phyloP scores from a whole-genome alignment of 2,329 filamentous ascomycete genomes.

The Paracorniculantispora psalliotae region DNA sequence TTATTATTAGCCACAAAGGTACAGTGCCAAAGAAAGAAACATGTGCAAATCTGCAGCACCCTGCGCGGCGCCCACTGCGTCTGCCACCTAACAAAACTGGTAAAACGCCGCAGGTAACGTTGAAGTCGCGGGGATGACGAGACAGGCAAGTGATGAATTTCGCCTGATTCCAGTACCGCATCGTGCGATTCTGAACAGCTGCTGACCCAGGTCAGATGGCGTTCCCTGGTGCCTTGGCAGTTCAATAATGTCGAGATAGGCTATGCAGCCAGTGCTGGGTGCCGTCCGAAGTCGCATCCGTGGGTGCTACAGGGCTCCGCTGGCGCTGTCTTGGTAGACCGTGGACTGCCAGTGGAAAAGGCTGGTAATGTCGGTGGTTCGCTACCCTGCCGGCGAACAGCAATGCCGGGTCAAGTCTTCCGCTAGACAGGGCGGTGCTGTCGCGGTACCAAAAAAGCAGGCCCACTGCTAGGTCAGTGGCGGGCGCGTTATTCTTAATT shows the following conservation, averaged over 20 bases:
- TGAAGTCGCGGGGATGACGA: background rate
- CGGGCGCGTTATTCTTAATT: too few species aligned
- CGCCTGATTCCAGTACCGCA: background rate
- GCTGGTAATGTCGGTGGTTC: background rate
- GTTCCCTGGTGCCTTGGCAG: background rate
- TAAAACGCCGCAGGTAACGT: constrained; percentile 5
- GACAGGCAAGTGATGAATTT: constrained; percentile 1
- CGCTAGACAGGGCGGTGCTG: too few species aligned
- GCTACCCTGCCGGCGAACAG: background rate
- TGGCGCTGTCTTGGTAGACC: background rate
- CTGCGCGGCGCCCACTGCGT: background rate
- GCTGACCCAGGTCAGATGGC: constrained; percentile 1
- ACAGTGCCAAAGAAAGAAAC: background rate
- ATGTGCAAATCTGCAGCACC: background rate
- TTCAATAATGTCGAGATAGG: background rate
- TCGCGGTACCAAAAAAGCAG: too few species aligned
- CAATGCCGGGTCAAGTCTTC: too few species aligned
- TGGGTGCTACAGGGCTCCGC: background rate
- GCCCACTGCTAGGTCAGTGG: too few species aligned
- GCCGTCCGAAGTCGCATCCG: background rate
- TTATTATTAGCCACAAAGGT: background rate
- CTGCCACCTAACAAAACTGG: constrained; percentile 7
- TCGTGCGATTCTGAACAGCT: background rate
- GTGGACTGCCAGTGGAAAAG: background rate
- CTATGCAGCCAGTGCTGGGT: background rate